Base-by-base conservation (phyloP, 495 filamentous ascomycete species). In the Aspergillus ostianus region DNA sequence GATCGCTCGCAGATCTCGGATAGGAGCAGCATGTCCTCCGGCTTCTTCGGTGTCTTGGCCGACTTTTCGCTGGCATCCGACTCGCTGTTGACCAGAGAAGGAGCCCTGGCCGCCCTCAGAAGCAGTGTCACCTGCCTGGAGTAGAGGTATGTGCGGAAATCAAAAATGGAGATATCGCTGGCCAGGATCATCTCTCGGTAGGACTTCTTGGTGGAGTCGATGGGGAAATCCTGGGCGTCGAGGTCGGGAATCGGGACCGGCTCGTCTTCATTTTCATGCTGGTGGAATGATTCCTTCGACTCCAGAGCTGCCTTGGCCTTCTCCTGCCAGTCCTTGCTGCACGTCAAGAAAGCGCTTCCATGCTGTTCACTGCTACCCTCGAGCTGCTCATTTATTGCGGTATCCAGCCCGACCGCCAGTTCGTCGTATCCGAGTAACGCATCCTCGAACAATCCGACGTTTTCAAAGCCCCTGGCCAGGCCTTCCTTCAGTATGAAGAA, bases 401-500 rank as follows among this genome's bases (percentile, higher is more conserved):
- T 82, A 73, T 96, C 91, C 49, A 98, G 77, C 0, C 92, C 93
- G 59, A 91, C 84, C 32, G 87, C 87, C 8, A 98, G 84, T 74
- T 98, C 92, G 71, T 97, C 94, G 68, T 98, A 98, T 12, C 89
- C 88, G 6, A 90, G 87, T 46, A 98, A 76, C 10, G 94, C 93
- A 80, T 98, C 94, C 70, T 98, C 94, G 46, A 97, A 91, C 23
- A 98, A 77, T 7, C 95, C 95, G 13, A 97, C 93, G 71, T 90
- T 97, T 72, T 98, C 94, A 69, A 98, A 97, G 0, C 92, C 95
- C 57, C 89, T 82, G 5, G 93, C 92, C 47, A 98, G 80, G 5
- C 94, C 94, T 69, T 98, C 94, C 66, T 98, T 98, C 17, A 98
- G 79, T 20, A 98, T 90, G 68, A 98, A 98, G 69, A 97, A 98